Evolutionary conservation across 768 basidiomycete species (phyloP), one percentile per base, ranked within the genome.

Genomic region (Mycena crocata): DNA sequence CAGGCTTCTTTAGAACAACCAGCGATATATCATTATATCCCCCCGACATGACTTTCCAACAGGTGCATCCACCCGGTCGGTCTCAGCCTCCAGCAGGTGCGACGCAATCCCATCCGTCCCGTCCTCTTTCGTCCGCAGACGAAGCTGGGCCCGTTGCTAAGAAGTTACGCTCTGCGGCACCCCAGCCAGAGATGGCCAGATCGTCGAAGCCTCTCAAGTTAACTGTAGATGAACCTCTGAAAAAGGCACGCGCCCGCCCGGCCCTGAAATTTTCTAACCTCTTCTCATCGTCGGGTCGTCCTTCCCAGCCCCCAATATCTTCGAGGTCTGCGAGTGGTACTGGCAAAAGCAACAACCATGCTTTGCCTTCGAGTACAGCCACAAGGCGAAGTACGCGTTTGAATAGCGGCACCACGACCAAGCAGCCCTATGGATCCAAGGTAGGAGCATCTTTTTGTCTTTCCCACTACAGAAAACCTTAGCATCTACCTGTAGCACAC

Each of bases 241-340:
- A 92, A 91, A 93, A 94, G 92, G 93, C 90, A 92, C 89, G 91
- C 90, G 89, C 88, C 86, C 91, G 90, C 89, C 90, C 89, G 90
- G 90, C 89, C 86, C 86, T 92, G 87, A 89, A 87, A 83, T 88
- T 91, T 90, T 85, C 89, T 91, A 92, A 92, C 84, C 85, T 91
- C 85, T 91, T 92, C 91, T 93, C 91, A 92, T 91, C 89, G 82
- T 87, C 88, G 81, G 86, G 87, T 89, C 90, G 89, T 87, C 86
- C 86, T 87, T 87, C 87, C 81, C 90, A 92, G 90, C 85, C 87
- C 77, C 83, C 86, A 78, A 85, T 86, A 80, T 85, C 89, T 76
- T 85, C 90, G 79, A 88, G 87, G 83, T 82, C 83, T 73, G 80
- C 83, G 64, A 76, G 80, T 71, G 82, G 83, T 60, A 76, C 79